Conservation (phyloP, 2,329 filamentous ascomycete genomes). For the Trichoderma citrinoviride region DNA sequence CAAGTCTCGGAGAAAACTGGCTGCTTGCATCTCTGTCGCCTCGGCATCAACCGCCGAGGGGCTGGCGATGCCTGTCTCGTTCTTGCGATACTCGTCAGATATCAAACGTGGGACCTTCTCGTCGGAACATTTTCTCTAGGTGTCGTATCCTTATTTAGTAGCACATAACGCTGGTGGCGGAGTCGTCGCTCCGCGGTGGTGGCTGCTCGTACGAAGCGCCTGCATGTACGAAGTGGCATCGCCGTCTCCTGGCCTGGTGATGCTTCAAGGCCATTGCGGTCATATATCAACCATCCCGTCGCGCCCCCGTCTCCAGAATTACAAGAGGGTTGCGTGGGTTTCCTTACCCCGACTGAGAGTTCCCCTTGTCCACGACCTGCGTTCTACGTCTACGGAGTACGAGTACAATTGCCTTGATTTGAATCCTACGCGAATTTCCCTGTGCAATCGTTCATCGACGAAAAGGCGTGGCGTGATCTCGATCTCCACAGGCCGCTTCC, state of each 20-base stretch:
- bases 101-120: no score
- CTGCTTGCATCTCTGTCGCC: not conserved
- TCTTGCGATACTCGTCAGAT: not conserved
- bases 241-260: not conserved
- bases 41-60: not conserved
- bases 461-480: constrained; percentile 20
- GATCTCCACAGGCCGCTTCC: constrained; percentile 13
- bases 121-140: not conserved
- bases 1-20: no score
- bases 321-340: not conserved
- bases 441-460: not conserved
- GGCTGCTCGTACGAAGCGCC: not conserved
- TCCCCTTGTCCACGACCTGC: no score
- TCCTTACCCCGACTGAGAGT: not conserved
- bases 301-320: not conserved
- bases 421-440: no score
- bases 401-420: no score
- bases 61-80: not conserved
- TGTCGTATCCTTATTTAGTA: constrained; percentile 16
- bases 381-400: no score
- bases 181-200: not conserved
- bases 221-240: constrained; percentile 17
- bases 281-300: constrained; percentile 11
- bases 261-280: not conserved
- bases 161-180: not conserved